These are phyloP conservation scores for Bigelowiella natans DNA, from an alignment of 78 protist species.

Conservation along the genomic window DNA sequence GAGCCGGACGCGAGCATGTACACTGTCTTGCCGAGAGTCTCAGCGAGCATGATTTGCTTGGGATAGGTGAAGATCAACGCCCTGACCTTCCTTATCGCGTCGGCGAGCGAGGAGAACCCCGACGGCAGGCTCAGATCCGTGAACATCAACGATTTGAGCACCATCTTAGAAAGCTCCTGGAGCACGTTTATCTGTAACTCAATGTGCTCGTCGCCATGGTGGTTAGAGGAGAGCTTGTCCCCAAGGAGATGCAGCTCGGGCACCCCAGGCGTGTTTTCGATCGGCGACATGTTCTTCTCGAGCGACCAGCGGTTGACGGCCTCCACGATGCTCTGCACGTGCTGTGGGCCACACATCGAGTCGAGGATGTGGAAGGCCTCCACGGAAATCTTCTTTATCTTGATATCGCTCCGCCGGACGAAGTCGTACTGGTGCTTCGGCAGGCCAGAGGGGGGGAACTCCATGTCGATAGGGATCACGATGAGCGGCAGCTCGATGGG, in stretches of 20 bases:
- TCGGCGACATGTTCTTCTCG: not conserved
- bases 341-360: too few species aligned
- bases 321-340: not conserved
- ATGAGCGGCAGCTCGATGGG: not conserved
- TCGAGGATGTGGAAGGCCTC: too few species aligned
- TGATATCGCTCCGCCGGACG: too few species aligned
- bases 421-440: too few species aligned
- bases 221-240: too few species aligned
- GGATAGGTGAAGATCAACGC: not conserved
- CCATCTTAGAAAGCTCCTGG: too few species aligned
- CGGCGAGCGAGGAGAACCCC: not conserved
- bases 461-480: not conserved
- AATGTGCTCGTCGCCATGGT: too few species aligned
- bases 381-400: too few species aligned
- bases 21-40: not conserved
- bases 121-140: not conserved
- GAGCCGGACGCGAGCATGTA: not conserved
- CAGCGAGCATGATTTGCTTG: not conserved
- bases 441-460: not conserved
- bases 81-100: not conserved
- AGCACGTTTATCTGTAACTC: too few species aligned
- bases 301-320: not conserved
- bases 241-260: too few species aligned
- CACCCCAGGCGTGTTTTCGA: too few species aligned
- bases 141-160: not conserved